Conservation (phyloP, 352 stramenopile genomes). For the Stramenopiles sp. region DNA sequence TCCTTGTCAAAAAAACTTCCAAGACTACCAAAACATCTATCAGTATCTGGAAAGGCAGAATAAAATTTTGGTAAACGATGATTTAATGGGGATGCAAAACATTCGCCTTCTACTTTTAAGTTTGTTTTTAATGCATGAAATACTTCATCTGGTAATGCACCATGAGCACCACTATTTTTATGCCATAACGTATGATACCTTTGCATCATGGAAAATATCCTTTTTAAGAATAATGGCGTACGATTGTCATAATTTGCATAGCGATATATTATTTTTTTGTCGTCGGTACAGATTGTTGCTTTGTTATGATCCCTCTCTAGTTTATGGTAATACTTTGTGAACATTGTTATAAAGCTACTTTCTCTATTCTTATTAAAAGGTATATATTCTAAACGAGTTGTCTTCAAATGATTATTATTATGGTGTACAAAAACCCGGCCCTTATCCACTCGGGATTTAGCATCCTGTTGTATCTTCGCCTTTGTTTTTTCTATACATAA, state of each 20-base stretch:
- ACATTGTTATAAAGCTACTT: too few relatives aligned
- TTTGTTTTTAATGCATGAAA: background rate
- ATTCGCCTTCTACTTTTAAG: background rate
- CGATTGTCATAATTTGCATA: too few relatives aligned
- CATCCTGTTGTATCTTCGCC: too few relatives aligned
- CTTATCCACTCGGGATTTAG: too few relatives aligned
- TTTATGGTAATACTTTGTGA: too few relatives aligned
- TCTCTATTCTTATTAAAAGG: too few relatives aligned
- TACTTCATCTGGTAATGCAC: background rate
- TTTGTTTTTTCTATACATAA: too few relatives aligned
- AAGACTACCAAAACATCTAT: background rate
- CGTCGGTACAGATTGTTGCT: too few relatives aligned
- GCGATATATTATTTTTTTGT: too few relatives aligned
- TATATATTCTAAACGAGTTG: background rate
- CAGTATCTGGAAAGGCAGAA: background rate
- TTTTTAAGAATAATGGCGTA: background rate
- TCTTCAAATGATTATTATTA: background rate
- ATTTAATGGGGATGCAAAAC: background rate
- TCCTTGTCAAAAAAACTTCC: constrained; percentile 21
- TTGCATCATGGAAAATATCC: background rate
- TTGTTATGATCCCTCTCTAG: too few relatives aligned
- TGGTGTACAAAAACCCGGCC: too few relatives aligned
- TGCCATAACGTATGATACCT: background rate
- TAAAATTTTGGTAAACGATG: background rate
- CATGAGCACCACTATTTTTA: background rate